Conservation (phyloP, 2,329 filamentous ascomycete species). For the Phyllosticta paracitricarpa region DNA sequence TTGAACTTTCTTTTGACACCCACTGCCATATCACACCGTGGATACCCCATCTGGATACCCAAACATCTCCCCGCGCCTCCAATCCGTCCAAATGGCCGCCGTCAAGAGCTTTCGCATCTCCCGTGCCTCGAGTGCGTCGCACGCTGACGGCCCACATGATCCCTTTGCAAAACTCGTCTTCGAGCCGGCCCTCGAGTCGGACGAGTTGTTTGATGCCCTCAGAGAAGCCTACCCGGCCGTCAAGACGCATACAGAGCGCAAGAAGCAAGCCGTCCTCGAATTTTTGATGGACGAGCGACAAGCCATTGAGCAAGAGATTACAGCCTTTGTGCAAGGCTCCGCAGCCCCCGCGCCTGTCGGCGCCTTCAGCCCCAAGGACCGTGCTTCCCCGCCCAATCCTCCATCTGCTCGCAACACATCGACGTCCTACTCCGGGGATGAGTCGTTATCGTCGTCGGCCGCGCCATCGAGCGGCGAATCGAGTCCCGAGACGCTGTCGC, state of each 20-base stretch:
- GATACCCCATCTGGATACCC: constrained; percentile 1
- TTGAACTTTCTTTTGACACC: not conserved
- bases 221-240: constrained; percentile 4
- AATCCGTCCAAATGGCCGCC: not conserved
- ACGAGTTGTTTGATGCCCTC: constrained; percentile 11
- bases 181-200: constrained; percentile 11
- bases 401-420: constrained; percentile 1
- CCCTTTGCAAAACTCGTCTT: constrained; percentile 10
- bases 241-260: constrained; percentile 11
- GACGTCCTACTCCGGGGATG: not conserved
- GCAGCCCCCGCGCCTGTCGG: not conserved
- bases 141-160: constrained; percentile 2
- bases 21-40: constrained; percentile 3
- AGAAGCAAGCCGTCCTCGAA: constrained; percentile 11
- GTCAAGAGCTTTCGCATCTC: constrained; percentile 8
- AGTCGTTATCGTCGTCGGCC: not conserved
- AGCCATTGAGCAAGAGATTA: constrained; percentile 10
- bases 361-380: not conserved
- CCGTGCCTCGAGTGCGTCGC: constrained; percentile 5
- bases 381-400: not conserved
- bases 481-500: constrained; percentile 9
- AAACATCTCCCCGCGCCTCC: not conserved
- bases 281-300: constrained; percentile 11
- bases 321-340: constrained; percentile 5
- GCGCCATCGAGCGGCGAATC: constrained; percentile 1